Percentiles rank a stretch among this genome's conserved stretches.
Conservation (phyloP, 2,329 filamentous ascomycete species). For the Zopfia rhizophila region DNA sequence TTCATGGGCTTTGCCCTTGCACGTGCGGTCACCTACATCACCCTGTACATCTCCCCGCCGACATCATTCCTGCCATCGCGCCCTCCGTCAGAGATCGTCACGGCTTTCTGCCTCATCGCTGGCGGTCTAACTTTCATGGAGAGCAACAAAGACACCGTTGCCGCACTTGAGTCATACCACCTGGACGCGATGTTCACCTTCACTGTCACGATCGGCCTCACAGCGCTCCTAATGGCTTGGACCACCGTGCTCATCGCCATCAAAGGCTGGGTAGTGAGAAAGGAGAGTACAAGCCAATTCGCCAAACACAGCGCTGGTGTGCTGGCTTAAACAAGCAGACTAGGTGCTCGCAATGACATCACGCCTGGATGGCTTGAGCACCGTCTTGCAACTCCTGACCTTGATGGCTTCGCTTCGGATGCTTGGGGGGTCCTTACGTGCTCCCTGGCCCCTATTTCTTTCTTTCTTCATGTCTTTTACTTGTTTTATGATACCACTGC, state of each 20-base stretch:
- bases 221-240: slow-evolving; percentile 87
- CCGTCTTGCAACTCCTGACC: not conserved
- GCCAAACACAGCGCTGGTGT: slow-evolving; percentile 39
- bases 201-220: slow-evolving; percentile 85
- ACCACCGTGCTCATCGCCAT: slow-evolving; percentile 79
- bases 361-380: slow-evolving; percentile 12
- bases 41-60: slow-evolving; percentile 83
- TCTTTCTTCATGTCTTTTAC: slow-evolving; percentile 30
- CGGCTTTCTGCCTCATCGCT: slow-evolving; percentile 85
- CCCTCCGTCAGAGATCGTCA: slow-evolving; percentile 89
- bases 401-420: not conserved
- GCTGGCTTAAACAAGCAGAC: slow-evolving; percentile 32
- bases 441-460: slow-evolving; percentile 7
- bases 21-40: slow-evolving; percentile 80
- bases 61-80: slow-evolving; percentile 82
- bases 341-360: not conserved
- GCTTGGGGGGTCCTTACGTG: too few relatives aligned
- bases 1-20: slow-evolving; percentile 83
- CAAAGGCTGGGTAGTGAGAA: slow-evolving; percentile 80
- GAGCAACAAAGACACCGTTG: slow-evolving; percentile 80
- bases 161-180: slow-evolving; percentile 78
- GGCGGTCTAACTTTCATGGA: slow-evolving; percentile 94
- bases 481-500: slow-evolving; percentile 41
- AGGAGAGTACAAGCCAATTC: slow-evolving; percentile 41
- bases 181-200: slow-evolving; percentile 95